Percentiles rank a stretch among this genome's conserved stretches.
phyloP scores from a whole-genome alignment of 345 rosid species.

The Mercurialis annua region DNA sequence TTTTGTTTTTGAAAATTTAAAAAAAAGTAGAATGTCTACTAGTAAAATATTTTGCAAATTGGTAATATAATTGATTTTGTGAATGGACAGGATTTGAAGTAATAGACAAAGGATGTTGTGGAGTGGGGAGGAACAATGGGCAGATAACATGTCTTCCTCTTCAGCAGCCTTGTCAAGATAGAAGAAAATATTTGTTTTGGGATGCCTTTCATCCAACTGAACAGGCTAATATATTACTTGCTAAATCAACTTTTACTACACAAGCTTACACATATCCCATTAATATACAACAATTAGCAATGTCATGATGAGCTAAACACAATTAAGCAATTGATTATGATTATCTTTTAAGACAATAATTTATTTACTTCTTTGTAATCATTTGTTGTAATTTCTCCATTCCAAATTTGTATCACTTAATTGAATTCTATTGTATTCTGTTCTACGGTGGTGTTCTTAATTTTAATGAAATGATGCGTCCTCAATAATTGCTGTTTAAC shows the following conservation, averaged over 20 bases:
- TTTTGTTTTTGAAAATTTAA: no score
- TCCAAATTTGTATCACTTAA: no score
- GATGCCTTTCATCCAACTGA: slow-evolving; percentile 96
- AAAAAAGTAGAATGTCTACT: no score
- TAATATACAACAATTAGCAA: slow-evolving; percentile 65
- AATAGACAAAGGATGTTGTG: slow-evolving; percentile 85
- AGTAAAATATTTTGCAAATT: background rate
- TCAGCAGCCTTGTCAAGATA: slow-evolving; percentile 56
- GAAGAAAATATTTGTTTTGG: slow-evolving; percentile 78
- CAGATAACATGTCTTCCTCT: slow-evolving; percentile 86
- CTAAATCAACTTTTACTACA: slow-evolving; percentile 50
- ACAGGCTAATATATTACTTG: slow-evolving; percentile 51
- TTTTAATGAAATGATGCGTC: no score
- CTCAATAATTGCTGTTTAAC: no score
- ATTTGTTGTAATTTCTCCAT: no score
- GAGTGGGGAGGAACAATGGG: slow-evolving; percentile 92
- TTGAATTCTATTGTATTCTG: no score
- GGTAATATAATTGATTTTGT: background rate
- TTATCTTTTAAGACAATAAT: no score
- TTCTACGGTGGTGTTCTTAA: no score
- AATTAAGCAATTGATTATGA: no score
- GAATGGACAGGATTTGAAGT: slow-evolving; percentile 62
- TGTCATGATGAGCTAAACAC: slow-evolving; percentile 23
- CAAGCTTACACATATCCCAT: slow-evolving; percentile 60
- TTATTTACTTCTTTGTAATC: no score